These are phyloP conservation scores for Ophiostoma fasciatum DNA, from an alignment of 2,329 filamentous ascomycete species.

Conservation along the genomic window DNA sequence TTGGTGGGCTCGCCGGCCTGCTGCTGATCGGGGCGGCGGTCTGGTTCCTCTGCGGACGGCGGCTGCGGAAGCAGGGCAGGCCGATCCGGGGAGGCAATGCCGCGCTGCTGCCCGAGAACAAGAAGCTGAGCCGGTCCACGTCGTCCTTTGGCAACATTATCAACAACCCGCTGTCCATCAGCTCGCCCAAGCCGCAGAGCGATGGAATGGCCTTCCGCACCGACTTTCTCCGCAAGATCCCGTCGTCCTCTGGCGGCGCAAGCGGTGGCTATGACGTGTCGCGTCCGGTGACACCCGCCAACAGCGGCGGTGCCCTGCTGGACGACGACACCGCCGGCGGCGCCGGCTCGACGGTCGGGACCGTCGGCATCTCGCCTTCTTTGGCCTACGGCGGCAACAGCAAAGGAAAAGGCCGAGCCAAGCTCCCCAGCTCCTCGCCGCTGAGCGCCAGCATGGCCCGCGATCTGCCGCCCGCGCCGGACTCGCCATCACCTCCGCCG, in stretches of 20 bases:
- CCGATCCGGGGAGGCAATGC: conserved; percentile 8
- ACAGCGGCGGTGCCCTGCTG: background rate
- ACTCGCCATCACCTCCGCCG: conserved; percentile 4
- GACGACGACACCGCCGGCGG: conserved; percentile 1
- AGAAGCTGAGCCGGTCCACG: conserved; percentile 17
- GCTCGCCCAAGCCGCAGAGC: conserved; percentile 35
- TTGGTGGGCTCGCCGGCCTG: conserved; percentile 29
- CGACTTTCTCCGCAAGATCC: conserved; percentile 35
- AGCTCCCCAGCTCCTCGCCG: conserved; percentile 1
- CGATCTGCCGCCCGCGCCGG: conserved; percentile 14
- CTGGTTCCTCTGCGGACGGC: conserved; percentile 22
- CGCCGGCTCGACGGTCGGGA: conserved; percentile 2
- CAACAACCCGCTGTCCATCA: conserved; percentile 44
- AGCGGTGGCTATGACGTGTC: too few species aligned
- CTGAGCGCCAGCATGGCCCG: background rate
- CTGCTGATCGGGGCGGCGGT: conserved; percentile 24
- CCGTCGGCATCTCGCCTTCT: conserved; percentile 4
- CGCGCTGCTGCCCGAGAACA: conserved; percentile 6
- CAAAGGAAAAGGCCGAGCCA: too few species aligned
- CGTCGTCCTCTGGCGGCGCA: conserved; percentile 6
- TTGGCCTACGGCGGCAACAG: too few species aligned
- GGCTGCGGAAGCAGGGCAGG: conserved; percentile 13
- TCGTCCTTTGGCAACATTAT: conserved; percentile 36
- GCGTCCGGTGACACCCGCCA: conserved; percentile 7
- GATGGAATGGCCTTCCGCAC: conserved; percentile 27